phyloP scores from a whole-genome alignment of 2,329 filamentous ascomycete genomes.

The Pseudogymnoascus verrucosus region DNA sequence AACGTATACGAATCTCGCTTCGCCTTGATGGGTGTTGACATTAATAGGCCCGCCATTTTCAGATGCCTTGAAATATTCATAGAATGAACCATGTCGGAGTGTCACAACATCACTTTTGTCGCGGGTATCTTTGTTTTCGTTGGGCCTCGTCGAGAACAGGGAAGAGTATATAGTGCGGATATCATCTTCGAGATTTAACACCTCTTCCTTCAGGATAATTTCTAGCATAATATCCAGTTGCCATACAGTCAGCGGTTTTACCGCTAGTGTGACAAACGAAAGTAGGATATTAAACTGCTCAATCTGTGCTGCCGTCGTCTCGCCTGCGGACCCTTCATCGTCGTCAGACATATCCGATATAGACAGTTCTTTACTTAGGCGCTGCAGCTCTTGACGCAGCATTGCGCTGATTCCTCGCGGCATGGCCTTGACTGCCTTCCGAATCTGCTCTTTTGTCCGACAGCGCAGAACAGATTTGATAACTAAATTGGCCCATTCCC shows the following conservation, averaged over 20 bases:
- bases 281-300: background rate
- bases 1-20: background rate
- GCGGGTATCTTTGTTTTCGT: background rate
- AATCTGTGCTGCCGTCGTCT: background rate
- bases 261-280: background rate
- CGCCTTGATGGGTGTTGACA: background rate
- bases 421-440: background rate
- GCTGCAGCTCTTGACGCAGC: background rate
- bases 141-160: background rate
- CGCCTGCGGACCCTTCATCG: background rate
- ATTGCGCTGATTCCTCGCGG: background rate
- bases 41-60: background rate
- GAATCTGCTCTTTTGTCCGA: background rate
- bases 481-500: slow-evolving; percentile 5
- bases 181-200: background rate
- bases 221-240: background rate
- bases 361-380: background rate
- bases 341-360: background rate
- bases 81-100: background rate
- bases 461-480: background rate
- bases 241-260: background rate
- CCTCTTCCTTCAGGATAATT: background rate
- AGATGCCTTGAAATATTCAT: background rate
- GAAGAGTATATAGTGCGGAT: background rate
- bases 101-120: background rate